phyloP scores from a whole-genome alignment of 371 early-diverging fungal genomes.

The Neoconidiobolus thromboides region DNA sequence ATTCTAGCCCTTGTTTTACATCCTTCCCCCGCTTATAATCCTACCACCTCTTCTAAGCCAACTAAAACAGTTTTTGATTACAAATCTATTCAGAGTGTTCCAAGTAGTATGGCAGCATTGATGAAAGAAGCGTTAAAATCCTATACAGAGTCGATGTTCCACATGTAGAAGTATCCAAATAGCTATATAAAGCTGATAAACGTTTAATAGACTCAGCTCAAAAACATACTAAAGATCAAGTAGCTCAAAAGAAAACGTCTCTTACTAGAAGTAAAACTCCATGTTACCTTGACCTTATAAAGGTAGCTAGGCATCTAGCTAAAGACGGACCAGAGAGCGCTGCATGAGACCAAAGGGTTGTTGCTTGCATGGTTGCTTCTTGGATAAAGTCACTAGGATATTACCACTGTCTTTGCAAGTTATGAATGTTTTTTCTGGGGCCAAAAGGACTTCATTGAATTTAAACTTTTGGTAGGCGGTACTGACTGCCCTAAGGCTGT shows the following conservation, averaged over 20 bases:
- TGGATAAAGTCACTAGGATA: slow-evolving; percentile 26
- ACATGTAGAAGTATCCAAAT: background rate
- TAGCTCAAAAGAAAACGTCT: slow-evolving; percentile 12
- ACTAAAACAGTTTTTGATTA: too few species aligned
- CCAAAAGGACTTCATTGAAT: background rate
- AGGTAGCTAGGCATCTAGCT: slow-evolving; percentile 8
- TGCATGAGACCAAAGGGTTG: slow-evolving; percentile 12
- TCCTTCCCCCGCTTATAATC: too few species aligned
- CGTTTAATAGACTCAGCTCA: slow-evolving; percentile 9
- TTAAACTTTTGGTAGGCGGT: background rate
- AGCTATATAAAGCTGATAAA: background rate
- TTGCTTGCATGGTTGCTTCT: slow-evolving; percentile 11
- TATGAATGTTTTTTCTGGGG: background rate
- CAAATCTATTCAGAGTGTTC: background rate
- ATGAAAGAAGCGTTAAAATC: background rate
- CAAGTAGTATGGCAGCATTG: background rate
- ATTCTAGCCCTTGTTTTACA: too few species aligned
- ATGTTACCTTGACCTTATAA: slow-evolving; percentile 8
- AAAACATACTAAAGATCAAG: slow-evolving; percentile 15
- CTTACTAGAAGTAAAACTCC: slow-evolving; percentile 11
- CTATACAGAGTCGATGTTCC: background rate
- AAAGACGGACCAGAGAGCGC: slow-evolving; percentile 19
- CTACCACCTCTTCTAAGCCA: too few species aligned
- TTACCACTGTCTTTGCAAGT: slow-evolving; percentile 1
- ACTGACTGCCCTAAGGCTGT: too few species aligned